These are phyloP conservation scores for Citrus australasica DNA, from an alignment of 345 rosid genomes.

Conservation along the genomic window DNA sequence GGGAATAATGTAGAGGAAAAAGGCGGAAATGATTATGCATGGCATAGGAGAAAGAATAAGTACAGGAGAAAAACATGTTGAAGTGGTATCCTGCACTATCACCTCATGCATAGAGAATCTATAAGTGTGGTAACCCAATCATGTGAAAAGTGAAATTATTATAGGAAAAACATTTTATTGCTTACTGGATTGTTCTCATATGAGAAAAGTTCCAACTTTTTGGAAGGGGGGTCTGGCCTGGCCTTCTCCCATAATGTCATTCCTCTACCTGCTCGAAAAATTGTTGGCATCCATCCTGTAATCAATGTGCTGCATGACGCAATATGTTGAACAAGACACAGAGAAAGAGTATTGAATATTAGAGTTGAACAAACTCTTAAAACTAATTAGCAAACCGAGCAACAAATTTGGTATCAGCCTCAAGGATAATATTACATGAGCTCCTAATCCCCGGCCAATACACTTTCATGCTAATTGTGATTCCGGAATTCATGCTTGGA, in stretches of 20 bases:
- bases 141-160: too few relatives aligned
- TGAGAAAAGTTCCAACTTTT: slow-evolving; percentile 71
- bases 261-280: slow-evolving; percentile 85
- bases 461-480: not conserved
- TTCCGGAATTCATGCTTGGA: not conserved
- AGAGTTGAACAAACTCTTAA: not conserved
- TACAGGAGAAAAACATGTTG: not conserved
- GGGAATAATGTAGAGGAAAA: not conserved
- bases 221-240: slow-evolving; percentile 38
- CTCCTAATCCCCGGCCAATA: not conserved
- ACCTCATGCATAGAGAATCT: not conserved
- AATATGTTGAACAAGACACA: not conserved
- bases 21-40: not conserved
- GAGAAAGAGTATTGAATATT: not conserved
- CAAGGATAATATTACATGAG: not conserved
- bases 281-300: slow-evolving; percentile 89
- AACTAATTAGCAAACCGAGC: not conserved
- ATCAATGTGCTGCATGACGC: slow-evolving; percentile 55
- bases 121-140: not conserved
- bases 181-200: slow-evolving; percentile 73
- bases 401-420: not conserved
- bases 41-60: not conserved
- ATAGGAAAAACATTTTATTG: too few relatives aligned
- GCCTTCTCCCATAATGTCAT: slow-evolving; percentile 79
- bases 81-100: not conserved